A percentile compares a stretch with the other conserved stretches of the same genome.
Conservation (phyloP, 2,329 filamentous ascomycete species). For the Allantophomopsis cytisporea region DNA sequence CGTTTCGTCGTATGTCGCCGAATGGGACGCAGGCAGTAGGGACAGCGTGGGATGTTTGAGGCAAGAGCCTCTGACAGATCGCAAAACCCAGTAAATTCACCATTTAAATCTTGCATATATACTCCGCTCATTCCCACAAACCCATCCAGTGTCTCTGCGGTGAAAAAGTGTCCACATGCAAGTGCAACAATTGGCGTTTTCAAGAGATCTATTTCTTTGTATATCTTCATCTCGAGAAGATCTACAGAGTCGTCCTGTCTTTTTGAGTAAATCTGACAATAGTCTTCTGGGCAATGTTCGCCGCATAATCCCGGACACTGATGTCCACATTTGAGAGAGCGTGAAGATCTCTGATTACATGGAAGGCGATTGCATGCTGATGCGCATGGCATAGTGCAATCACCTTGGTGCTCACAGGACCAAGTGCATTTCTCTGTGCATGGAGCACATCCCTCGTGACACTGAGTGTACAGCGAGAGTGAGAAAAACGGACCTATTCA, state of each 20-base stretch:
- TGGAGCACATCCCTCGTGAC: slow-evolving; percentile 6
- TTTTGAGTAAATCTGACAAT: slow-evolving; percentile 25
- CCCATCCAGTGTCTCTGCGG: slow-evolving; percentile 43
- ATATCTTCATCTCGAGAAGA: slow-evolving; percentile 36
- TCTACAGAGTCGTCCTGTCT: slow-evolving; percentile 36
- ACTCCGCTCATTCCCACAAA: slow-evolving; percentile 34
- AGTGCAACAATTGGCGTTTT: slow-evolving; percentile 48
- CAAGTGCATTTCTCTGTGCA: slow-evolving; percentile 7
- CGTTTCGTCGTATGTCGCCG: slow-evolving; percentile 18
- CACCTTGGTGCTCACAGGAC: slow-evolving; percentile 5
- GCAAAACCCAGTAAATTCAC: slow-evolving; percentile 12
- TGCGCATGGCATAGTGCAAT: slow-evolving; percentile 8
- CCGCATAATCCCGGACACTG: slow-evolving; percentile 9
- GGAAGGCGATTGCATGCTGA: slow-evolving; percentile 8
- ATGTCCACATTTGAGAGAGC: slow-evolving; percentile 7
- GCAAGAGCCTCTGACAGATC: slow-evolving; percentile 14
- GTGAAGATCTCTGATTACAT: slow-evolving; percentile 6
- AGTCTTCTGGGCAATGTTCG: slow-evolving; percentile 6
- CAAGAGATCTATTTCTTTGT: slow-evolving; percentile 41
- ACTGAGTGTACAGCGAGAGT: slow-evolving; percentile 5
- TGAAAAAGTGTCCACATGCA: slow-evolving; percentile 49
- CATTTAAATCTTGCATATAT: slow-evolving; percentile 16
- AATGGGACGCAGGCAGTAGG: slow-evolving; percentile 18
- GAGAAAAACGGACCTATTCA: slow-evolving; percentile 3
- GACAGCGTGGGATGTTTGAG: slow-evolving; percentile 17